These are phyloP conservation scores for Hanseniaspora jakobsenii DNA, from an alignment of 805 yeast species.

Conservation along the genomic window DNA sequence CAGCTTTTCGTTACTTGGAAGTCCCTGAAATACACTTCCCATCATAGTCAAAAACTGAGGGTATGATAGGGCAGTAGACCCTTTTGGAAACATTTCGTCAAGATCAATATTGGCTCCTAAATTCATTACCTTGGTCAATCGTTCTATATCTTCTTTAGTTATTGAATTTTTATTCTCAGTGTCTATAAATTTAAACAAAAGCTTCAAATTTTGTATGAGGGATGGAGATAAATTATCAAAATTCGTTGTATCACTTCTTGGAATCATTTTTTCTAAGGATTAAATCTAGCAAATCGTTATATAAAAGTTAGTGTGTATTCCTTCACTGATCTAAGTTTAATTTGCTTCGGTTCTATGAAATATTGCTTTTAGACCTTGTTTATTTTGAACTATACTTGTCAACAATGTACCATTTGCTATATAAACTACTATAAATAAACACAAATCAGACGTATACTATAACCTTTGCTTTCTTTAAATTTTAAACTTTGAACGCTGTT, in stretches of 20 bases:
- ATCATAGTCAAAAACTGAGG: constrained; percentile 54
- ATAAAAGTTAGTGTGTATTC: no score
- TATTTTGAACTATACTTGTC: no score
- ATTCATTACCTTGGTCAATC: constrained; percentile 43
- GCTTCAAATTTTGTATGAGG: constrained; percentile 54
- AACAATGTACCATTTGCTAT: no score
- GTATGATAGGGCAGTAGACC: constrained; percentile 39
- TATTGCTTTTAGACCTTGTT: no score
- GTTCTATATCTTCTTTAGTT: constrained; percentile 41
- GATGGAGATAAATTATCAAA: constrained; percentile 41
- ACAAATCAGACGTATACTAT: no score
- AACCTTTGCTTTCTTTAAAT: no score
- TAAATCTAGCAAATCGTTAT: no score
- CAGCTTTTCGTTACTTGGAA: constrained; percentile 43
- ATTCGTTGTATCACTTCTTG: constrained; percentile 26
- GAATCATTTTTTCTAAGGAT: constrained; percentile 17
- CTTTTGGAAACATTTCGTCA: constrained; percentile 9
- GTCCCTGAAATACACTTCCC: constrained; percentile 41
- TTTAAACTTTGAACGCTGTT: no score
- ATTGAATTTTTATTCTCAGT: constrained; percentile 66
- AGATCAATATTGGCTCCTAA: constrained; percentile 31
- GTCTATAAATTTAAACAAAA: constrained; percentile 70
- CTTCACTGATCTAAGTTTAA: no score
- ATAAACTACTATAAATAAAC: no score
- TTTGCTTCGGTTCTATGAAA: no score